Evolutionary conservation across 2,329 filamentous ascomycete genomes (phyloP).

Genomic region (Stachybotrys elegans): DNA sequence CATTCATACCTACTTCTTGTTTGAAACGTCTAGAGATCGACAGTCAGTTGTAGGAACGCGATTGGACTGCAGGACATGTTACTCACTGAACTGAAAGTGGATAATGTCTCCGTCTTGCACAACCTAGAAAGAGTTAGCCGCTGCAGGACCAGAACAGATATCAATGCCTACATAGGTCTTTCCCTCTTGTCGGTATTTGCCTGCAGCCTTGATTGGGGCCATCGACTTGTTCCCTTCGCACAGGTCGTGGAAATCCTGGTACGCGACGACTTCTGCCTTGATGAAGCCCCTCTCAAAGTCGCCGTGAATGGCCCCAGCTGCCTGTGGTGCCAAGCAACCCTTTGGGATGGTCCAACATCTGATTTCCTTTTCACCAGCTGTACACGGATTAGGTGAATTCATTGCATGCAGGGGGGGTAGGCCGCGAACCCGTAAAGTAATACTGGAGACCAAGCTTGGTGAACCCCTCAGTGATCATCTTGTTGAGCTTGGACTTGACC

Average conservation of each 20-base stretch:
- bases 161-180: conserved; percentile 31
- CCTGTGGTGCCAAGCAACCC: conserved; percentile 33
- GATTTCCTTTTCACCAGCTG: conserved; percentile 40
- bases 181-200: conserved; percentile 39
- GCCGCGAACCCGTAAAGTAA: conserved; percentile 33
- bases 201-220: conserved; percentile 39
- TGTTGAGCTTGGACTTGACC: conserved; percentile 34
- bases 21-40: conserved; percentile 12
- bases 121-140: conserved; percentile 21
- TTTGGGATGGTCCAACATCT: conserved; percentile 37
- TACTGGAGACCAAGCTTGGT: conserved; percentile 39
- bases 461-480: conserved; percentile 39
- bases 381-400: conserved; percentile 3
- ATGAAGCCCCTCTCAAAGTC: conserved; percentile 40
- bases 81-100: conserved; percentile 39
- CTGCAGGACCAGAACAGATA: background rate
- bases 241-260: conserved; percentile 38
- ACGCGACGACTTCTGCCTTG: conserved; percentile 40
- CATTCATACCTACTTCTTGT: conserved; percentile 20
- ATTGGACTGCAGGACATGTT: background rate
- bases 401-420: background rate
- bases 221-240: conserved; percentile 38
- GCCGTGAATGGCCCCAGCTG: conserved; percentile 34
- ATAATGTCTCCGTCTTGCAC: conserved; percentile 38
- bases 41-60: conserved; percentile 4